Evolutionary conservation across 352 stramenopile species (phyloP).

Genomic region (Phytophthora cryptogea): DNA sequence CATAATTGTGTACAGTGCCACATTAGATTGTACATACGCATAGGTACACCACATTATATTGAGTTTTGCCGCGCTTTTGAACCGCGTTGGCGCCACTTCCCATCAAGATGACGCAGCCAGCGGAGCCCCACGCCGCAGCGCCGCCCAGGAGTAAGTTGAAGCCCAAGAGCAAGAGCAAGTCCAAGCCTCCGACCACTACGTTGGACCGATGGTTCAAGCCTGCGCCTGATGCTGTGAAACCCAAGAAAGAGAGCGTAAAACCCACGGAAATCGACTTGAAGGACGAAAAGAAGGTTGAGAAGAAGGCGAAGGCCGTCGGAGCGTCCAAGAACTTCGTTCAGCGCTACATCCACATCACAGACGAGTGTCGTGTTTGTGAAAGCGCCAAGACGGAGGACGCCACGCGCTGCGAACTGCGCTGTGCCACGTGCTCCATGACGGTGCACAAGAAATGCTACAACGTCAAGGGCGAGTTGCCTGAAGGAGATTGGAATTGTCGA

Average conservation of each 20-base stretch:
- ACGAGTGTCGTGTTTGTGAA: constrained; percentile 71
- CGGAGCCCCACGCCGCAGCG: neutral
- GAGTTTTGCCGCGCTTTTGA: neutral
- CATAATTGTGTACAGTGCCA: too few relatives aligned
- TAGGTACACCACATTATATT: neutral
- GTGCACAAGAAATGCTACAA: constrained; percentile 77
- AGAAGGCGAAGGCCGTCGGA: constrained; percentile 17
- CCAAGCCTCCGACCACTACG: constrained; percentile 49
- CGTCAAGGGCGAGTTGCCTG: constrained; percentile 43
- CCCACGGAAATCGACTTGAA: neutral
- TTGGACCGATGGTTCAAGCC: constrained; percentile 68
- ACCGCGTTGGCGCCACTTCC: too few relatives aligned
- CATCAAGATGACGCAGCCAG: neutral
- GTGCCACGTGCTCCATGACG: constrained; percentile 65
- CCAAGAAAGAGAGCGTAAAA: constrained; percentile 19
- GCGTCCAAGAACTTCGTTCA: constrained; percentile 61
- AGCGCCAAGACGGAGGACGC: constrained; percentile 51
- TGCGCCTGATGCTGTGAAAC: constrained; percentile 5
- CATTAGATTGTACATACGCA: too few relatives aligned
- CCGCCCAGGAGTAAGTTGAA: constrained; percentile 8
- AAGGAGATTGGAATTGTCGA: constrained; percentile 59
- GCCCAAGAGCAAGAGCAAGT: constrained; percentile 12
- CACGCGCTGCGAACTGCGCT: constrained; percentile 64
- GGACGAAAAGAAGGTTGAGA: constrained; percentile 8
- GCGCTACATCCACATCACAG: constrained; percentile 70